These are phyloP conservation scores for Populus deltoides DNA, from an alignment of 345 rosid species.

Conservation along the genomic window DNA sequence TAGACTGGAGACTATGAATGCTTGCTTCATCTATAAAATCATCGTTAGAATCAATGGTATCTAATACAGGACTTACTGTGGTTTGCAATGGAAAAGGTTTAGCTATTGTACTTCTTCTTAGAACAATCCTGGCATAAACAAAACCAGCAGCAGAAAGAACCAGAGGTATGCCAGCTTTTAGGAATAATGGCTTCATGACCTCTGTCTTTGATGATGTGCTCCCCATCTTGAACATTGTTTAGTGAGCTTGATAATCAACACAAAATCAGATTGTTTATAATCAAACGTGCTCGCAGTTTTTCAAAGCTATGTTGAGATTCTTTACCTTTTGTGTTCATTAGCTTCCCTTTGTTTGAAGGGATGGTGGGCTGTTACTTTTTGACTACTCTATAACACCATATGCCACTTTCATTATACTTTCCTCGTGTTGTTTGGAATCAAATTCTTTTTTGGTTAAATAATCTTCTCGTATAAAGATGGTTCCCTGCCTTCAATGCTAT, in stretches of 20 bases:
- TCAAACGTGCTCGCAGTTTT: background rate
- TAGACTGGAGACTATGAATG: slow-evolving; percentile 5
- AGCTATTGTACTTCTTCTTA: slow-evolving; percentile 23
- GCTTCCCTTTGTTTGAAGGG: slow-evolving; percentile 40
- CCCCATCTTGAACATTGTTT: slow-evolving; percentile 27
- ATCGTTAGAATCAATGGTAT: slow-evolving; percentile 18
- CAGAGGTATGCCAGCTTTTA: slow-evolving; percentile 63
- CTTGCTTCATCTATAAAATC: slow-evolving; percentile 18
- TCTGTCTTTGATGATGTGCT: slow-evolving; percentile 38
- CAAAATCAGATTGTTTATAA: background rate
- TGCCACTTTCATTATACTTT: slow-evolving; percentile 10
- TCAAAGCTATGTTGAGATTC: slow-evolving; percentile 31
- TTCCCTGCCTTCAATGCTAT: background rate
- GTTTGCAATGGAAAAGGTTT: slow-evolving; percentile 21
- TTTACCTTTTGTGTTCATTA: slow-evolving; percentile 30
- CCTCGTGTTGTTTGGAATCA: slow-evolving; percentile 32
- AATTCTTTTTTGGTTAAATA: slow-evolving; percentile 15
- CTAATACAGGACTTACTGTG: slow-evolving; percentile 6
- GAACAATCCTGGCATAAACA: slow-evolving; percentile 42
- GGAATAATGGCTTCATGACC: slow-evolving; percentile 49
- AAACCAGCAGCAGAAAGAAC: slow-evolving; percentile 65
- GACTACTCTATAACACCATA: slow-evolving; percentile 26
- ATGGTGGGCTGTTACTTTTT: slow-evolving; percentile 38
- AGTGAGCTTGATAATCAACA: background rate
- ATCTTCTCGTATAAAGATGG: background rate